Evolutionary conservation across 2,329 filamentous ascomycete species (phyloP), one percentile per base, ranked within the genome.

Genomic region (Ascocoryne sarcoides): DNA sequence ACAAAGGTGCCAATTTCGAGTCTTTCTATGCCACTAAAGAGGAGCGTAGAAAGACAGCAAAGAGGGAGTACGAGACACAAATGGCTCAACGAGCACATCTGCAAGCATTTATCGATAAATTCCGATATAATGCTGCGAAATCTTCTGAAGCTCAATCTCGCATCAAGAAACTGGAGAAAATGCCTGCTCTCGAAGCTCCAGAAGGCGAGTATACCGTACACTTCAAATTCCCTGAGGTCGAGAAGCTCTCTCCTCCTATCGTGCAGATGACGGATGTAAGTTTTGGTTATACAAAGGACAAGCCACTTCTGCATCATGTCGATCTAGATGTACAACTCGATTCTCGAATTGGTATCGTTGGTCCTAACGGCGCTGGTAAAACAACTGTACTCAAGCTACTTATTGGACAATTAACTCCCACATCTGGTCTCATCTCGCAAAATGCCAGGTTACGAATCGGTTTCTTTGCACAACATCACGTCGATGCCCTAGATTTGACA

Each of bases 31-130:
- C 89, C 5, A 96, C 92, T 16, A 92, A 88, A 59, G 92, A 98
- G 64, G 92, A 98, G 65, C 82, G 92, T 50, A 84, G 90, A 62
- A 98, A 98, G 79, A 89, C 85, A 33, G 88, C 89, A 32, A 90
- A 92, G 72, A 82, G 87, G 56, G 92, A 98, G 65, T 98, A 98
- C 65, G 92, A 98, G 65, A 96, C 93, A 65, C 92, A 98, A 61
- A 95, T 96, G 87, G 87, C 75, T 1, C 79, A 90, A 64, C 77
- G 92, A 53, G 87, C 88, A 21, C 92, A 98, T 70, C 67, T 98
- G 48, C 92, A 98, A 69, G 82, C 86, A 19, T 98, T 98, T 65
- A 98, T 98, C 67, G 92, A 98, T 75, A 98, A 98, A 67, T 98
- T 98, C 74, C 80, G 92, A 39, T 98, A 98, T 74, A 98, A 98